phyloP scores from a whole-genome alignment of 371 early-diverging fungal species.

The Rhizopus arrhizus region DNA sequence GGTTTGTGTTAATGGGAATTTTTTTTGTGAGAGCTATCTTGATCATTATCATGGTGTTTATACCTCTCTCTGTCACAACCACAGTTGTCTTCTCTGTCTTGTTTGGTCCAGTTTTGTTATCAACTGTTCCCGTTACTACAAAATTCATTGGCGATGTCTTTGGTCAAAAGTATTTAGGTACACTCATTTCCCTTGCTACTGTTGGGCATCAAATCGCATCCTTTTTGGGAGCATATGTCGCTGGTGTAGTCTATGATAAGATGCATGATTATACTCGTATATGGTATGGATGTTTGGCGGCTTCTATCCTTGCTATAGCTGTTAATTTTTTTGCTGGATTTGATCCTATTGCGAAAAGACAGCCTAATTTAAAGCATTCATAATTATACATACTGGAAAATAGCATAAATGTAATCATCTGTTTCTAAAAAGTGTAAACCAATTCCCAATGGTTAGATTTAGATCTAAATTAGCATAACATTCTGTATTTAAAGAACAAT shows the following conservation, averaged over 20 bases:
- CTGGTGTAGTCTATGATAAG: constrained; percentile 43
- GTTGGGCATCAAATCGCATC: constrained; percentile 45
- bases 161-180: constrained; percentile 47
- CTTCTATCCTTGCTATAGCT: constrained; percentile 26
- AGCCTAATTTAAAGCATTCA: background rate
- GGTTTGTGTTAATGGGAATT: constrained; percentile 27
- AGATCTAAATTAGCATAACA: too few relatives aligned
- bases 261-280: constrained; percentile 29
- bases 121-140: constrained; percentile 50
- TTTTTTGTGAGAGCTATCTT: constrained; percentile 26
- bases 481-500: too few relatives aligned
- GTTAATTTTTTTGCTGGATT: constrained; percentile 28
- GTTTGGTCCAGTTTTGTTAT: constrained; percentile 55
- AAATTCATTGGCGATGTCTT: constrained; percentile 37
- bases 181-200: constrained; percentile 29
- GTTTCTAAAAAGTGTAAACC: too few relatives aligned
- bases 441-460: too few relatives aligned
- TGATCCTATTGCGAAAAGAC: constrained; percentile 3
- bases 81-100: constrained; percentile 52
- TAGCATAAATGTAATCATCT: too few relatives aligned
- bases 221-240: constrained; percentile 44
- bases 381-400: background rate
- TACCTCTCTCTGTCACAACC: constrained; percentile 27
- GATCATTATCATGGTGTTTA: constrained; percentile 28
- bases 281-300: constrained; percentile 45